A percentile compares a stretch with the other conserved stretches of the same genome.
phyloP scores from a whole-genome alignment of 768 basidiomycete species.

The Sporobolomyces roseus region DNA sequence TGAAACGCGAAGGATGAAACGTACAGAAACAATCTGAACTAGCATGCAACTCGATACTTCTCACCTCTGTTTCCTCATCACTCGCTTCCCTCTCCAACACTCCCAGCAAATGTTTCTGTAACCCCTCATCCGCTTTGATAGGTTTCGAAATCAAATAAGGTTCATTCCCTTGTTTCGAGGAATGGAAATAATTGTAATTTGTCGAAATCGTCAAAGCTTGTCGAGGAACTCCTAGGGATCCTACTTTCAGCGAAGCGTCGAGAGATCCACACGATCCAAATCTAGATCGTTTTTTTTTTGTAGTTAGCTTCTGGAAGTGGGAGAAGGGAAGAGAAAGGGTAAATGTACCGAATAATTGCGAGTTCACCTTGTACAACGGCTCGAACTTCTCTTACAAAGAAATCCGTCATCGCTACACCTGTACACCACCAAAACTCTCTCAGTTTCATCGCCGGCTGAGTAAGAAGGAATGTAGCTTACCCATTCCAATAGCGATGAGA shows the following conservation, averaged over 20 bases:
- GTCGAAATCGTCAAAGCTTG: constrained; percentile 65
- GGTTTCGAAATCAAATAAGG: constrained; percentile 67
- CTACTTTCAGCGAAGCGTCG: constrained; percentile 62
- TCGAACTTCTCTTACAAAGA: constrained; percentile 74
- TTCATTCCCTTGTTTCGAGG: constrained; percentile 38
- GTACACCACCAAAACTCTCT: neutral
- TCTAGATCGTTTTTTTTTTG: constrained; percentile 48
- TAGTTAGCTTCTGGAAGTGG: too few relatives aligned
- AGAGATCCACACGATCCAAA: constrained; percentile 78
- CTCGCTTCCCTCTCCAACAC: neutral
- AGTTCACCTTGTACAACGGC: constrained; percentile 66
- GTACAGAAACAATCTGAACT: constrained; percentile 67
- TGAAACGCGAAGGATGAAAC: constrained; percentile 19
- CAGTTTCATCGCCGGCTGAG: neutral
- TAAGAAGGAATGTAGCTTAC: constrained; percentile 47
- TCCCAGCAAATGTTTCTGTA: constrained; percentile 49
- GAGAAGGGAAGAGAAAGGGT: constrained; percentile 23
- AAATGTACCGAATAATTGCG: constrained; percentile 55
- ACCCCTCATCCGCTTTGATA: constrained; percentile 56
- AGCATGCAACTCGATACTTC: constrained; percentile 61
- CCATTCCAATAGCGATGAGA: constrained; percentile 79
- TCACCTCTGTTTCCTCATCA: constrained; percentile 51
- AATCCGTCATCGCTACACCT: constrained; percentile 66
- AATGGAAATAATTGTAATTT: constrained; percentile 70
- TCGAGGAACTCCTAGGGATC: constrained; percentile 67